These are phyloP conservation scores for Trichoderma arundinaceum DNA, from an alignment of 2,329 filamentous ascomycete genomes.

Conservation along the genomic window DNA sequence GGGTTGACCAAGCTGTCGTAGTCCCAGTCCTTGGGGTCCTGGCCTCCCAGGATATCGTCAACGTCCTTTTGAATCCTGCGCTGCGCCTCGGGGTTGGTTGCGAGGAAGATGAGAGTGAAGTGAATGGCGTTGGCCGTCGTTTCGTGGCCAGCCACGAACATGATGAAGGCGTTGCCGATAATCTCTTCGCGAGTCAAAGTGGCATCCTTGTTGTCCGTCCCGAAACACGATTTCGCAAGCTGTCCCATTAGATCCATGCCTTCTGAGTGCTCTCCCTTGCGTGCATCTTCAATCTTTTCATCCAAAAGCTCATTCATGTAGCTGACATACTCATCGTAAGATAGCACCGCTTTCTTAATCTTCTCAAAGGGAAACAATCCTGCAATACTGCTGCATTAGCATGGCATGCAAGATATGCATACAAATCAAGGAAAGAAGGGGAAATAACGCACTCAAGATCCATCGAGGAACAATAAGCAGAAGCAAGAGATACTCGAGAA, in stretches of 20 bases:
- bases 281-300: conserved; percentile 58
- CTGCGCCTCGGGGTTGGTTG: conserved; percentile 68
- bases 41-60: conserved; percentile 65
- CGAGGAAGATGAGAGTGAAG: conserved; percentile 71
- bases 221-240: conserved; percentile 52
- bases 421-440: not conserved
- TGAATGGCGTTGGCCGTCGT: conserved; percentile 78
- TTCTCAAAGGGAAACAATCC: conserved; percentile 56
- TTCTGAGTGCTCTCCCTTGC: conserved; percentile 47
- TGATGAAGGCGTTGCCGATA: conserved; percentile 72
- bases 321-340: conserved; percentile 66
- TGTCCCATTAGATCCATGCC: conserved; percentile 61
- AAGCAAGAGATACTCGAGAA: conserved; percentile 68
- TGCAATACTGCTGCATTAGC: conserved; percentile 34
- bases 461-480: conserved; percentile 65
- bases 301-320: conserved; percentile 74
- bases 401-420: not conserved
- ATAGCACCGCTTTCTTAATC: conserved; percentile 58
- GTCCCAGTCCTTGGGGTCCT: conserved; percentile 67
- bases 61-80: conserved; percentile 71
- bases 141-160: conserved; percentile 77
- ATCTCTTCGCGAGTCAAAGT: conserved; percentile 68
- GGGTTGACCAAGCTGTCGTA: conserved; percentile 71
- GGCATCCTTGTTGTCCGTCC: conserved; percentile 40
- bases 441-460: conserved; percentile 54